phyloP scores from a whole-genome alignment of 2,329 filamentous ascomycete genomes.

The Monosporascus cannonballus region DNA sequence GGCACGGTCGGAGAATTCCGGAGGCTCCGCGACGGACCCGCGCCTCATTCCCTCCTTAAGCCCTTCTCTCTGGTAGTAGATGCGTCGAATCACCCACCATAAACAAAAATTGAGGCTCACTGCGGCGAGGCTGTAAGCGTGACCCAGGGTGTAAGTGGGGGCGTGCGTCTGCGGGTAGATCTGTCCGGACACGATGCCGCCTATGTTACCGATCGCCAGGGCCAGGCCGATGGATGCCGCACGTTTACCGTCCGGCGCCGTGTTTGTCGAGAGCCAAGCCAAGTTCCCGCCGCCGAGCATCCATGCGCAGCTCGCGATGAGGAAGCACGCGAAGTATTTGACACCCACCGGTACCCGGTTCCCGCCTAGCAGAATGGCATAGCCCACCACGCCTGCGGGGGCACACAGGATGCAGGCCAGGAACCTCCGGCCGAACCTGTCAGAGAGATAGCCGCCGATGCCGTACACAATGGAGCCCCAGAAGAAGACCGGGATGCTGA shows the following conservation, averaged over 20 bases:
- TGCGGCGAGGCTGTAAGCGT: conserved; percentile 13
- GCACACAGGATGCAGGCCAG: conserved; percentile 10
- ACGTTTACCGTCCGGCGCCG: conserved; percentile 13
- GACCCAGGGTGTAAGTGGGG: conserved; percentile 11
- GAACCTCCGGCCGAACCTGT: conserved; percentile 10
- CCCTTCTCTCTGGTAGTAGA: conserved; percentile 9
- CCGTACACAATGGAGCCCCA: conserved; percentile 14
- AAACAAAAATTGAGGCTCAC: conserved; percentile 9
- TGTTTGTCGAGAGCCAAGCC: conserved; percentile 14
- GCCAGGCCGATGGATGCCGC: conserved; percentile 11
- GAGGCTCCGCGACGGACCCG: not conserved
- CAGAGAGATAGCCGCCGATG: conserved; percentile 9
- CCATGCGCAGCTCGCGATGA: conserved; percentile 14
- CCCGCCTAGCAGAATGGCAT: conserved; percentile 11
- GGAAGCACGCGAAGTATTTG: conserved; percentile 14
- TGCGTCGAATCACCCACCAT: conserved; percentile 11
- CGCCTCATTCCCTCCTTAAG: conserved; percentile 5
- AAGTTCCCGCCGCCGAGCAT: conserved; percentile 14
- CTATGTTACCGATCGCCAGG: conserved; percentile 10
- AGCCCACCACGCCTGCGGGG: conserved; percentile 10
- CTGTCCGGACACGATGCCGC: conserved; percentile 14
- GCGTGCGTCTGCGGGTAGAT: conserved; percentile 14
- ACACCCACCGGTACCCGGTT: conserved; percentile 9
- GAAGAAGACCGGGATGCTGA: conserved; percentile 14
- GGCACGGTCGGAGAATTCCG: conserved; percentile 10